These are phyloP conservation scores for Salix purpurea DNA, from an alignment of 345 rosid species.

Conservation along the genomic window DNA sequence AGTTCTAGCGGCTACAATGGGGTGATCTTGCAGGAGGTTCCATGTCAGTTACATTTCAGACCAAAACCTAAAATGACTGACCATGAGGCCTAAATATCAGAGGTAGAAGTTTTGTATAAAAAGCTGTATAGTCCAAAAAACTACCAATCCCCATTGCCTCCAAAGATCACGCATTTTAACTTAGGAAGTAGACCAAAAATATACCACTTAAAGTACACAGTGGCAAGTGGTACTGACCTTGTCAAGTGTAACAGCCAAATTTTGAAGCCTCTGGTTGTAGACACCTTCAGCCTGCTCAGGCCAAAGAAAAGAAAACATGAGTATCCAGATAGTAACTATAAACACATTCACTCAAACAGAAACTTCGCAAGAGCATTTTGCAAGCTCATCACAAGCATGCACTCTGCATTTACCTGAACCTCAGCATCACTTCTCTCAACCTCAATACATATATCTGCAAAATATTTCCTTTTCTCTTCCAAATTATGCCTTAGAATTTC, in stretches of 20 bases:
- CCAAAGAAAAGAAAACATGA: constrained; percentile 19
- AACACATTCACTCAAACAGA: constrained; percentile 7
- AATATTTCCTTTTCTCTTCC: constrained; percentile 89
- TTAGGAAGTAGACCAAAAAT: too few species aligned
- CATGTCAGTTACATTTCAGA: not conserved
- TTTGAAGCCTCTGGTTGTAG: constrained; percentile 99
- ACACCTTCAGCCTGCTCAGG: constrained; percentile 93
- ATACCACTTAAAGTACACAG: not conserved
- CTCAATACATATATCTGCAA: constrained; percentile 63
- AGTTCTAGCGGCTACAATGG: not conserved
- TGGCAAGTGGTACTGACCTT: constrained; percentile 52
- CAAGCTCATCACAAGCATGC: not conserved
- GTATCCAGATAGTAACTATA: constrained; percentile 12
- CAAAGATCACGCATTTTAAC: too few species aligned
- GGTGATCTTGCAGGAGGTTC: not conserved
- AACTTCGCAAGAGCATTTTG: not conserved
- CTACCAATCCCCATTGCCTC: not conserved
- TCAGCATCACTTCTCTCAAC: constrained; percentile 99
- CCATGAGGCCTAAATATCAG: not conserved
- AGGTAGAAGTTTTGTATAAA: not conserved
- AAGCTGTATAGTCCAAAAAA: not conserved
- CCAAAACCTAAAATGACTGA: not conserved
- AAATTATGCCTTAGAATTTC: constrained; percentile 87
- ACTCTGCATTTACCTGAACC: constrained; percentile 66
- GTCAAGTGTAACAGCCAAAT: constrained; percentile 95